phyloP scores from a whole-genome alignment of 179 eudicot genomes.

The Carnegiea gigantea region DNA sequence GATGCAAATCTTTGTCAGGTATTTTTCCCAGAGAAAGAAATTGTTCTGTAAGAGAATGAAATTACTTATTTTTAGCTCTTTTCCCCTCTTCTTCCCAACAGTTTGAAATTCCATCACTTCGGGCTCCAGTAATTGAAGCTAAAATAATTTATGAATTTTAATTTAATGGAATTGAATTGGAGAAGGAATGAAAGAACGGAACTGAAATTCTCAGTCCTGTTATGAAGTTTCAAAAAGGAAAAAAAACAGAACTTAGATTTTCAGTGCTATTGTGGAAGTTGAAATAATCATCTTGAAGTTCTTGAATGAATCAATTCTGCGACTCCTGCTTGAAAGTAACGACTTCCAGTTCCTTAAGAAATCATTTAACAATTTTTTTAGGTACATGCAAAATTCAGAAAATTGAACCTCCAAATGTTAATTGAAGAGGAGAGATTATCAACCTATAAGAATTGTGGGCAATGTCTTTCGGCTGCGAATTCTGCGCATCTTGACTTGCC shows the following conservation, averaged over 20 bases:
- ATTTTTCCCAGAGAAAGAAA: constrained; percentile 15
- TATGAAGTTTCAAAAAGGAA: background rate
- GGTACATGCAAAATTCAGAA: background rate
- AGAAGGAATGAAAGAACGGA: background rate
- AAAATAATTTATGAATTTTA: background rate
- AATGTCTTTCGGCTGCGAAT: background rate
- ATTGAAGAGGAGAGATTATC: background rate
- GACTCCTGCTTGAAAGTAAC: too few species aligned
- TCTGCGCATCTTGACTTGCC: background rate
- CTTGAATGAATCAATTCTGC: background rate
- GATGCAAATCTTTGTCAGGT: constrained; percentile 32
- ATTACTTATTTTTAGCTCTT: background rate
- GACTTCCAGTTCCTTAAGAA: background rate
- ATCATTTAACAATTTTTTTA: too few species aligned
- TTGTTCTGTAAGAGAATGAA: background rate
- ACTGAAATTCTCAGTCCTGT: background rate
- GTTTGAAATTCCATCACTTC: background rate
- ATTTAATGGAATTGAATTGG: background rate
- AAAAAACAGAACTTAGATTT: background rate
- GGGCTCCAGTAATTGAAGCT: background rate
- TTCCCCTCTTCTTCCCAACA: background rate
- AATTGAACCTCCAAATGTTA: background rate
- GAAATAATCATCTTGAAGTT: background rate
- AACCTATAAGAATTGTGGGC: background rate
- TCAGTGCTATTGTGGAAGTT: background rate